Evolutionary conservation across 176 grass and related monocot genomes (phyloP), one percentile per base, ranked within the genome.

Genomic region (Zoysia japonica): DNA sequence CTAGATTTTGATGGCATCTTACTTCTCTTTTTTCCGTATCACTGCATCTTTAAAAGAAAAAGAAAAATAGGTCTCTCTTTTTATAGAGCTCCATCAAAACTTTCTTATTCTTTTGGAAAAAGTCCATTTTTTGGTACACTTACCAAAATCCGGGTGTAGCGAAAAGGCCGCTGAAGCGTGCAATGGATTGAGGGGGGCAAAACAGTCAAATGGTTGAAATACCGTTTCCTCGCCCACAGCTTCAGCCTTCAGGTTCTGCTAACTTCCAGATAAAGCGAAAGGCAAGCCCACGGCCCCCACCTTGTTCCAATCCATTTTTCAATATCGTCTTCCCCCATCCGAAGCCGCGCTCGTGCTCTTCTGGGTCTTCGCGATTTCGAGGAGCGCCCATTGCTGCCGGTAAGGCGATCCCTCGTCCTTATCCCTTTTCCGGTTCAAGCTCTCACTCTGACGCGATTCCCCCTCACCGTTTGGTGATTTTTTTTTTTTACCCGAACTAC

Each of bases 271-370:
- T 80, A 59, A 57, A 57, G 20, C 52, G 9, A 80, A 68, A 20
- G 17, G 12, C 6, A 38, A 65, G 75, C n/a, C 64, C 28, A 28
- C 28, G 28, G 28, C 28, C 28, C 28, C 64, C 77, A 69, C 65
- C 40, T 55, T 54, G 19, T 59, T 59, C 56, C n/a, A 7, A 15
- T 16, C 16, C 8, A 5, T 36, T 36, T 61, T 11, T 9, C 9
- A 28, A 36, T 20, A 20, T 61, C 59, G 11, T 20, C 51, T 36
- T 14, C 37, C 13, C n/a, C 55, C 19, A 39, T 17, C 52, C 52
- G 20, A 46, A 43, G 39, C 52, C 74, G 37, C 68, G 78, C 78
- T 70, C 52, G 42, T 80, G 78, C 78, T 61, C 20, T 41, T 61
- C 20, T 41, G 37, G 12, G 40, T 6, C 59, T 11, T 61, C 16